Evolutionary conservation across 1,284 basidiomycete genomes (phyloP), one percentile per base, ranked within the genome.

Genomic region (Coriolopsis trogii): DNA sequence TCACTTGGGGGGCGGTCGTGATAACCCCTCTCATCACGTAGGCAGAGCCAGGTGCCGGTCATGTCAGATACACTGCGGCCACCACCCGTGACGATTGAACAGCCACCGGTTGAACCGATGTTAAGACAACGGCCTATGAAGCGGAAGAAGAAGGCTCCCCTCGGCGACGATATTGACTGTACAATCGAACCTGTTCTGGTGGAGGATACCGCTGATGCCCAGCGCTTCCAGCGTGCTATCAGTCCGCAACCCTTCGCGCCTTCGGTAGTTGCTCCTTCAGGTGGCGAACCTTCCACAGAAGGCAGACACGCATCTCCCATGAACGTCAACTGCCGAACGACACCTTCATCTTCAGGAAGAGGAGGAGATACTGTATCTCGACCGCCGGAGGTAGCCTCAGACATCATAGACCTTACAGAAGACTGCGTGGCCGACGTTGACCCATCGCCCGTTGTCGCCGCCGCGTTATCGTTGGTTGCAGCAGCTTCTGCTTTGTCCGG

Each of bases 51-150:
- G 0, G 31, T 47, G 3, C 55, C 58, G n/a, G 63, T 67, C 41
- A 56, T 60, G 56, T 50, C 59, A 4, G 60, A 63, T 28, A 65
- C 62, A 2, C 33, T 66, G 13, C 57, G 38, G 1, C 51, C 51
- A 1, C 49, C 48, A 10, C 28, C 50, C 16, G 23, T 15, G 20
- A 6, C 15, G 6, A 3, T 15, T 9, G 29, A 24, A 7, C 26
- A 18, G 10, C 5, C 29, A 8, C 13, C 31, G 6, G 4, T 6
- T 2, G 2, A 2, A 23, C 6, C 20, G 15, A 8, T 3, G n/a
- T n/a, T n/a, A n/a, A n/a, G n/a, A 20, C 12, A 1, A 13, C n/a
- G 10, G 24, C 18, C 6, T 3, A 40, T 41, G 40, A 42, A 43
- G 24, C 20, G 5, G 34, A 31, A 43, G 21, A 13, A 16, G 24